These are phyloP conservation scores for Daldinia loculata DNA, from an alignment of 495 filamentous ascomycete species.

Conservation along the genomic window DNA sequence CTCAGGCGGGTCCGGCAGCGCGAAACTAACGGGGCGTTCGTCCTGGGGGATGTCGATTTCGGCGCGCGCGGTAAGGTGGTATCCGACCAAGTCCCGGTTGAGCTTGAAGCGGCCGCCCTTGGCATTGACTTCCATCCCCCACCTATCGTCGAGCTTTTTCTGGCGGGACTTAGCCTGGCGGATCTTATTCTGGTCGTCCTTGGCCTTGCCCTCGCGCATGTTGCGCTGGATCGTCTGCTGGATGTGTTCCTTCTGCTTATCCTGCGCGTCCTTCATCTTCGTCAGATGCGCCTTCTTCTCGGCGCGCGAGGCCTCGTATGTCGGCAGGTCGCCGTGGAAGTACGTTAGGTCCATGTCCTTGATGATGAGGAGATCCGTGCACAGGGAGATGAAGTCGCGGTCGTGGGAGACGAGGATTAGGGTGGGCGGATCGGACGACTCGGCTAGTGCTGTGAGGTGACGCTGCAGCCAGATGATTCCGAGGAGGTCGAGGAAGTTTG, in stretches of 20 bases:
- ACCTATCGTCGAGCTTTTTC: constrained; percentile 81
- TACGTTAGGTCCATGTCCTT: constrained; percentile 71
- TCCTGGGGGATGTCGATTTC: constrained; percentile 77
- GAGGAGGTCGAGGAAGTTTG: constrained; percentile 82
- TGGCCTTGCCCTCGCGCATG: constrained; percentile 72
- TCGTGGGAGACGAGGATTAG: constrained; percentile 84
- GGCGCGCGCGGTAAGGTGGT: constrained; percentile 60
- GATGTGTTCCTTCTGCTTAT: constrained; percentile 78
- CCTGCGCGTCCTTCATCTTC: constrained; percentile 81
- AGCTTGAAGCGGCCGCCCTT: constrained; percentile 79
- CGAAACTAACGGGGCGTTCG: constrained; percentile 65
- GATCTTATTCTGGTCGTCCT: constrained; percentile 80
- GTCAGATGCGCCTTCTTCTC: constrained; percentile 70
- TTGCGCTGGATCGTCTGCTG: constrained; percentile 76
- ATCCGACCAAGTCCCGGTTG: constrained; percentile 74
- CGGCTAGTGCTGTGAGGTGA: constrained; percentile 64
- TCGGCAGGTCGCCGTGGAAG: constrained; percentile 74
- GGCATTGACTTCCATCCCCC: constrained; percentile 76
- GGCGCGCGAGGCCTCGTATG: constrained; percentile 72
- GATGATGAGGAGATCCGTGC: constrained; percentile 78
- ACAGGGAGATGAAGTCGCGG: constrained; percentile 74
- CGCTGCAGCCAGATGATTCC: constrained; percentile 85
- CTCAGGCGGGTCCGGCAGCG: constrained; percentile 67
- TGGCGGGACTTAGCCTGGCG: constrained; percentile 79
- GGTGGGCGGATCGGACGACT: constrained; percentile 53